Conservation (phyloP, 2,329 filamentous ascomycete genomes). For the Colletotrichum gloeosporioides region DNA sequence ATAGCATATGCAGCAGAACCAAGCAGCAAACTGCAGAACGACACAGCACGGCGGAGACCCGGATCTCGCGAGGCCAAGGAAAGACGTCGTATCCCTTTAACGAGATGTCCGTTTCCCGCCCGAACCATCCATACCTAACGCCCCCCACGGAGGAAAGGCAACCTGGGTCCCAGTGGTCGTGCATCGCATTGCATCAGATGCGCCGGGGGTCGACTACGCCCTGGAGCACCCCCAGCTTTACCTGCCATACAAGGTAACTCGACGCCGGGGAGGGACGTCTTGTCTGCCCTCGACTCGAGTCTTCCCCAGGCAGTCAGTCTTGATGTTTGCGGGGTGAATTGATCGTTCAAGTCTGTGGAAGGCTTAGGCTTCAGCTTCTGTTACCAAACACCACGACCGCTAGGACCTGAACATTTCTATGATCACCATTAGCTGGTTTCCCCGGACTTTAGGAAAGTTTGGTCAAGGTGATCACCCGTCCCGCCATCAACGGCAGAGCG, state of each 20-base stretch:
- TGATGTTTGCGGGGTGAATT: background rate
- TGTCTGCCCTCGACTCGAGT: background rate
- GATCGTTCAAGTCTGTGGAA: too few relatives aligned
- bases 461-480: background rate
- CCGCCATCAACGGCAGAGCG: background rate
- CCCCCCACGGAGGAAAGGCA: background rate
- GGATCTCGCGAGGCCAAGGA: background rate
- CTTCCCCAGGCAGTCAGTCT: background rate
- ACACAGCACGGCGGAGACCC: background rate
- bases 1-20: background rate
- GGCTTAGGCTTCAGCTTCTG: background rate
- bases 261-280: background rate
- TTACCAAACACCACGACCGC: background rate
- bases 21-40: background rate
- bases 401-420: too few relatives aligned
- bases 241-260: background rate
- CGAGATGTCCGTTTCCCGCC: background rate
- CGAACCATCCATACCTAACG: background rate
- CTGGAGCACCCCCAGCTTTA: background rate
- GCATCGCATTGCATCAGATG: conserved; percentile 20
- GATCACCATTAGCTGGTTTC: too few relatives aligned
- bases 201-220: background rate
- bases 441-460: too few relatives aligned
- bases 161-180: background rate
- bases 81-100: background rate